Base-by-base conservation (phyloP, 108 stramenopile species). In the Seminavis robusta region DNA sequence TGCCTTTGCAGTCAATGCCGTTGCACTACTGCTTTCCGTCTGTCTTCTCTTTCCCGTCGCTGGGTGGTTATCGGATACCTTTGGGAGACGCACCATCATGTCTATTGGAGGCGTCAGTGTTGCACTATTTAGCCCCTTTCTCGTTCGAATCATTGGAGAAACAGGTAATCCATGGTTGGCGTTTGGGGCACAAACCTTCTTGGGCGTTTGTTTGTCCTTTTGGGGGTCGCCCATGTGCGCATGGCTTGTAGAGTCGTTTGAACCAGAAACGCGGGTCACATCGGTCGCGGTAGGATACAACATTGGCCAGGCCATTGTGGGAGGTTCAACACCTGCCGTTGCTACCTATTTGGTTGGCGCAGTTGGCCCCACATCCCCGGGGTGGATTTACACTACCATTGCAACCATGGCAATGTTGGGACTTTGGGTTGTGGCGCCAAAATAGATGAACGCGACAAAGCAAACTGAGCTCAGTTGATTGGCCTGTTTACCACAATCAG, bases 281-380 rank as follows among this genome's bases (percentile, higher is more conserved):
- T 59, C 57, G 4, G 63, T 59, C n/a, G 41, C 56, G 19, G 27
- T 75, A 9, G 74, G 74, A 3, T 75, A 71, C 32, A 65, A 75
- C 49, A 41, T 53, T 27, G 63, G 64, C 17, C 47, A 61, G 32
- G 48, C 48, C 28, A 38, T 70, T 40, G 59, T 51, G 2, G 69
- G 64, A 19, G 74, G 74, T 3, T 36, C 64, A 13, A 48, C 57
- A 17, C 74, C 74, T 13, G 24, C 39, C 20, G 29, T 75, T 38
- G 63, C 74, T 1, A 75, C 74, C 46, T 50, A 39, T 46, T 38
- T 75, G 21, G 63, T 67, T 20, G 54, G 68, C 49, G 47, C 47
- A 15, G 33, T 49, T 15, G 42, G 48, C 28, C 27, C 29, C 16
- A 3, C 29, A 37, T 33, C 25, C 15, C 39, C 64, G 31, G 57